Evolutionary conservation across 768 basidiomycete genomes (phyloP).

Genomic region (Hypholoma fasciculare): DNA sequence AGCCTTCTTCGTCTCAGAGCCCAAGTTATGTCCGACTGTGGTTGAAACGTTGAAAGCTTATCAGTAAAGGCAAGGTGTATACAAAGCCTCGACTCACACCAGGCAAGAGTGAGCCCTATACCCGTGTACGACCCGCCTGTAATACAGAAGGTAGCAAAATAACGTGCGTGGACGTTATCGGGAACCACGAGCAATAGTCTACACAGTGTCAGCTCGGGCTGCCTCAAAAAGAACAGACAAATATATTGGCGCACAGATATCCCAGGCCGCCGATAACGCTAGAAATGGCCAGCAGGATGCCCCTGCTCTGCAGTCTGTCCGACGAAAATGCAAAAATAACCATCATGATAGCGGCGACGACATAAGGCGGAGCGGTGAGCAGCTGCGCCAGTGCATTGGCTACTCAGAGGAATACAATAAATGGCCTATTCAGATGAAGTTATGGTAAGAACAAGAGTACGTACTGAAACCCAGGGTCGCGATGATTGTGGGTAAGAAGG

Average conservation of each 20-base stretch:
- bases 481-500: constrained; percentile 84
- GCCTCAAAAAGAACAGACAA: neutral
- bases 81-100: constrained; percentile 51
- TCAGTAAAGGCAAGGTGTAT: neutral
- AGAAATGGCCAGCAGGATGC: constrained; percentile 45
- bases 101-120: constrained; percentile 73
- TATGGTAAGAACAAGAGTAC: constrained; percentile 21
- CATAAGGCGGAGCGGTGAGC: constrained; percentile 82
- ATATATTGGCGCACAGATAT: constrained; percentile 49
- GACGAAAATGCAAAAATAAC: constrained; percentile 58
- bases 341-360: constrained; percentile 66
- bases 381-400: constrained; percentile 69
- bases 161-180: constrained; percentile 57
- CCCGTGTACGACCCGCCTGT: constrained; percentile 76
- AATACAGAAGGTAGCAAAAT: constrained; percentile 79
- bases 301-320: constrained; percentile 65
- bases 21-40: constrained; percentile 70
- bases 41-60: neutral
- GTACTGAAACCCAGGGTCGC: constrained; percentile 69
- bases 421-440: neutral
- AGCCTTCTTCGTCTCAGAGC: constrained; percentile 76
- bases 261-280: constrained; percentile 53
- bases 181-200: constrained; percentile 59
- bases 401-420: constrained; percentile 21
- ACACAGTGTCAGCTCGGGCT: neutral